Evolutionary conservation across 768 basidiomycete species (phyloP), one percentile per base, ranked within the genome.

Genomic region (Lactarius indigo): DNA sequence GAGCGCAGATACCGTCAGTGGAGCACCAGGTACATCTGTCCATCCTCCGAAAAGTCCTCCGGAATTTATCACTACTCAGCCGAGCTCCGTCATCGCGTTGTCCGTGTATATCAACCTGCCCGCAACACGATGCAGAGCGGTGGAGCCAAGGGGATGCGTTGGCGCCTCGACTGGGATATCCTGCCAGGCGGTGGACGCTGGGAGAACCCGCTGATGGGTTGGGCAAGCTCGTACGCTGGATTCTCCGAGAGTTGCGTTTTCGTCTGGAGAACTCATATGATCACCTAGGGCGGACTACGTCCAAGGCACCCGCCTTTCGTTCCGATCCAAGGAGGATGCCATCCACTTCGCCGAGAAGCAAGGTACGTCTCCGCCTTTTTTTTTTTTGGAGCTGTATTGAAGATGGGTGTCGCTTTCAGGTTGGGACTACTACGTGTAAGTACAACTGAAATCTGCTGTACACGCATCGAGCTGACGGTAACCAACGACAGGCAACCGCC

Each of bases 181-280:
- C 80, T 98, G n/a, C 87, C 85, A 65, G 94, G 96, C 39, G 88
- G 85, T 33, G 94, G 92, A 15, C 84, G 96, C 60, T 99, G 96
- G 96, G 95, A 98, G 83, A 99, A 98, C 74, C 93, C 94, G 5
- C 76, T 99, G 71, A 99, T 98, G 93, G 96, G 96, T 54, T 99
- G 85, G 82, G 96, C 95, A 0, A 92, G 89, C 80, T 94, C 94
- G 91, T 96, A 75, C 78, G 91, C 84, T n/a, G 47, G 1, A 23
- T 35, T 18, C 12, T 42, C 3, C 6, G 10, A 28, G 9, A 1
- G 0, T 17, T 42, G 35, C 33, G n/a, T 57, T 17, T 17, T 26
- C 50, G 8, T 63, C 18, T 15, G 23, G 26, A 5, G 2, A 26
- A n/a, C 60, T 58, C 33, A 55, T 37, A 37, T 33, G 13, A 26